phyloP scores from a whole-genome alignment of 768 basidiomycete genomes.

The Leccinellum albellum region DNA sequence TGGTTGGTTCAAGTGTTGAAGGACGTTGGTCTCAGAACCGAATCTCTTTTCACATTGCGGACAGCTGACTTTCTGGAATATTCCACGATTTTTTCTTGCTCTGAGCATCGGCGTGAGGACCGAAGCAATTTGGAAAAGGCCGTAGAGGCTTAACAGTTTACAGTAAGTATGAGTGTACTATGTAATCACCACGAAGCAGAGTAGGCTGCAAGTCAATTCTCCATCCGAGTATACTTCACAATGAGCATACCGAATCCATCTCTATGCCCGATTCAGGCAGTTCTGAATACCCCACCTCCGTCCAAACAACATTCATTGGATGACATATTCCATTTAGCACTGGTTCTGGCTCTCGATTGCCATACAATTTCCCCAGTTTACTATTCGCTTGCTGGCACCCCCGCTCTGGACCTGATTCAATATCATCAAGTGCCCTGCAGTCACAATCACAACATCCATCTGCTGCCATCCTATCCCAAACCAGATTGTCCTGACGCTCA shows the following conservation, averaged over 20 bases:
- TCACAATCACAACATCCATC: no score
- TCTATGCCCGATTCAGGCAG: background rate
- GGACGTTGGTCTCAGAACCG: conserved; percentile 6
- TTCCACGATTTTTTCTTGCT: background rate
- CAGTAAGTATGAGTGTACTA: background rate
- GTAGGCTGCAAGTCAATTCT: no score
- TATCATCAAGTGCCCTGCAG: no score
- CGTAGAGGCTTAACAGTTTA: background rate
- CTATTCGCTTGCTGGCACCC: no score
- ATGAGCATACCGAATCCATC: background rate
- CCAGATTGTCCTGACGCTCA: no score
- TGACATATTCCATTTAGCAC: background rate
- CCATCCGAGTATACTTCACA: background rate
- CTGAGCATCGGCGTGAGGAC: background rate
- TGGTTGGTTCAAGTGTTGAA: conserved; percentile 1
- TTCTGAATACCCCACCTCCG: background rate
- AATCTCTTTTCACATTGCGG: background rate
- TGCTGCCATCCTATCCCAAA: no score
- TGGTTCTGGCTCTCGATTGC: background rate
- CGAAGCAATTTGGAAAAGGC: background rate
- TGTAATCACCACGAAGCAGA: background rate
- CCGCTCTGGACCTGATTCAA: no score
- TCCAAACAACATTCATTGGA: background rate
- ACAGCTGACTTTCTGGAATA: background rate
- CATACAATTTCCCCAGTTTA: background rate